These are phyloP conservation scores for Tetrapisispora fleetii DNA, from an alignment of 805 yeast species.

Conservation along the genomic window DNA sequence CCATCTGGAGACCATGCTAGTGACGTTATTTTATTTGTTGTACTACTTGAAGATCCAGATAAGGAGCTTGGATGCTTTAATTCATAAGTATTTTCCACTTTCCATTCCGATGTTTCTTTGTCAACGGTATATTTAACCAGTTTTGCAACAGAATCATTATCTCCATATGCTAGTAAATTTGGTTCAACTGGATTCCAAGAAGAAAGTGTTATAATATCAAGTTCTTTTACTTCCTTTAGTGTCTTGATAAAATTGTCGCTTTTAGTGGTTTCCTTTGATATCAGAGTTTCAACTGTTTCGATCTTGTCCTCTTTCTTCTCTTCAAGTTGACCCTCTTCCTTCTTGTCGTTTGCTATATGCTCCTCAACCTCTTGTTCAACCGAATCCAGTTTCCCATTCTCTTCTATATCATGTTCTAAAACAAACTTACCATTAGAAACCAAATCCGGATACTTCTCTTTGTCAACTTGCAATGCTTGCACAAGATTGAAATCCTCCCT, in stretches of 20 bases:
- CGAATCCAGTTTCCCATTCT: background rate
- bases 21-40: conserved; percentile 25
- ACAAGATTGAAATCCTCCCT: conserved; percentile 40
- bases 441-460: conserved; percentile 25
- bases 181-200: conserved; percentile 48
- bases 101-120: conserved; percentile 17
- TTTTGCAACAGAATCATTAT: conserved; percentile 37
- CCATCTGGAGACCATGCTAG: conserved; percentile 64
- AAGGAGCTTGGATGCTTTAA: conserved; percentile 31
- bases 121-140: conserved; percentile 26
- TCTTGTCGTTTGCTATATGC: background rate
- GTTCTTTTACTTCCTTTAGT: conserved; percentile 31
- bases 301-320: conserved; percentile 3
- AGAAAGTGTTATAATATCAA: conserved; percentile 36
- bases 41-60: conserved; percentile 11
- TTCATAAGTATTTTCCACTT: conserved; percentile 7
- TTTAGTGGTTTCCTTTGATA: conserved; percentile 4
- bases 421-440: conserved; percentile 27
- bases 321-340: background rate
- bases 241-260: conserved; percentile 24
- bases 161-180: conserved; percentile 45
- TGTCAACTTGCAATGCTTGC: conserved; percentile 41
- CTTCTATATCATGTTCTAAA: conserved; percentile 12
- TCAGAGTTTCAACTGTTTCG: conserved; percentile 1
- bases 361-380: background rate